Percentiles rank a stretch among this genome's conserved stretches.
These are phyloP conservation scores for Ganoderma lingzhi DNA, from an alignment of 1,284 basidiomycete species.

Conservation along the genomic window DNA sequence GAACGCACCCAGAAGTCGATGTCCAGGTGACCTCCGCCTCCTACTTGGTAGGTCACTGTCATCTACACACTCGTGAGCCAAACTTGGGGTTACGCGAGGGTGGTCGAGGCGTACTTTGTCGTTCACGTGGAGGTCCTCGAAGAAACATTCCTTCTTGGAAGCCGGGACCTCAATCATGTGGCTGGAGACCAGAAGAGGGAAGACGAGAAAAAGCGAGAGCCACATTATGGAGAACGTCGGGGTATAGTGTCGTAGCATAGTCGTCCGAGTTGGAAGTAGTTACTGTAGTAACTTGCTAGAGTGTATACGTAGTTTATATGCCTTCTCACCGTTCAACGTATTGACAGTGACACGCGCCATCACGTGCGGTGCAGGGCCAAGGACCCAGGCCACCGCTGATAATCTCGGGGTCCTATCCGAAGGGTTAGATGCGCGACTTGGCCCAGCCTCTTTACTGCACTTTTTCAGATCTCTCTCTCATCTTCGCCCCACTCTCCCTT, in stretches of 20 bases:
- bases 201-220: slow-evolving; percentile 51
- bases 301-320: slow-evolving; percentile 3
- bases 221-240: slow-evolving; percentile 40
- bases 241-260: slow-evolving; percentile 51
- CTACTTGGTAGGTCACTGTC: slow-evolving; percentile 99
- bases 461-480: slow-evolving; percentile 44
- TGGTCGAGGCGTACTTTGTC: slow-evolving; percentile 75
- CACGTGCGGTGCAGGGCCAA: slow-evolving; percentile 18
- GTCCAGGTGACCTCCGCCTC: slow-evolving; percentile 95
- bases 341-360: slow-evolving; percentile 10
- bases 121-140: slow-evolving; percentile 94
- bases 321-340: neutral
- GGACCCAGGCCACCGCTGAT: slow-evolving; percentile 32
- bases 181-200: slow-evolving; percentile 56
- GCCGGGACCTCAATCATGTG: slow-evolving; percentile 81
- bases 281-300: neutral
- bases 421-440: slow-evolving; percentile 31
- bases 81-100: neutral
- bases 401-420: slow-evolving; percentile 34
- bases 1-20: slow-evolving; percentile 91
- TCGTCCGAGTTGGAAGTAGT: slow-evolving; percentile 22
- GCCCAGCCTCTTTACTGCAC: slow-evolving; percentile 35
- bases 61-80: slow-evolving; percentile 64
- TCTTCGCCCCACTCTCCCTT: slow-evolving; percentile 34
- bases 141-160: slow-evolving; percentile 95